Evolutionary conservation across 352 stramenopile genomes (phyloP).

Genomic region (Chrysophaeum taylorii): DNA sequence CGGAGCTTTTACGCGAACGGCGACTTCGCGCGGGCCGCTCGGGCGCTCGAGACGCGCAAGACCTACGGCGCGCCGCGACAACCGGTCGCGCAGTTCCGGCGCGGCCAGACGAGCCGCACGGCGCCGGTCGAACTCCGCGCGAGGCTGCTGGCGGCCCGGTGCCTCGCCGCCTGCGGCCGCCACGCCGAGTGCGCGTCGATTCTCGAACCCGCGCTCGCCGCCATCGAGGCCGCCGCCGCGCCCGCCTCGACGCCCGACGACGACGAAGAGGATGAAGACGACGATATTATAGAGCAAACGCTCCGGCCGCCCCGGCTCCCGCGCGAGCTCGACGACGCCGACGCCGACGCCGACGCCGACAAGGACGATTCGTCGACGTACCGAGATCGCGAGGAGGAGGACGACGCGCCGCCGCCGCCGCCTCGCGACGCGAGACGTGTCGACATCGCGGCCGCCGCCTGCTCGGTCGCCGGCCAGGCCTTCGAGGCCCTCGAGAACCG

Average conservation of each 20-base stretch:
- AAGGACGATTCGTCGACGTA: too few species aligned
- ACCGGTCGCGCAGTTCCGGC: not conserved
- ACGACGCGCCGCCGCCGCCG: too few species aligned
- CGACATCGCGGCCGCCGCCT: conserved; percentile 16
- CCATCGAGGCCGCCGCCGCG: not conserved
- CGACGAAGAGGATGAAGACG: not conserved
- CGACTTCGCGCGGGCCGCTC: not conserved
- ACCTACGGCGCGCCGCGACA: not conserved
- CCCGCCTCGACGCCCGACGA: not conserved
- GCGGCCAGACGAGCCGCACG: not conserved
- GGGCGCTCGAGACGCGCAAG: not conserved
- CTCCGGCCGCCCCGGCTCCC: too few species aligned
- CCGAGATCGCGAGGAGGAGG: too few species aligned
- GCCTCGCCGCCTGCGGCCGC: not conserved
- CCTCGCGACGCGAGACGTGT: too few species aligned
- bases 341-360: too few species aligned
- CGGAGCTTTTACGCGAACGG: not conserved
- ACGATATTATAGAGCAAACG: not conserved
- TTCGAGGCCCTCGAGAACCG: conserved; percentile 45
- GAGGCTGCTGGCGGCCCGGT: not conserved
- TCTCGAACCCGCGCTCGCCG: not conserved
- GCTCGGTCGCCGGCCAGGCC: conserved; percentile 30
- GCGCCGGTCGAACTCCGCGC: not conserved
- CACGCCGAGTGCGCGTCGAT: not conserved
- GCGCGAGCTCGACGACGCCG: too few species aligned